Evolutionary conservation across 2,329 filamentous ascomycete species (phyloP), one percentile per base, ranked within the genome.

Genomic region (Neophaeococcomyces aloes): DNA sequence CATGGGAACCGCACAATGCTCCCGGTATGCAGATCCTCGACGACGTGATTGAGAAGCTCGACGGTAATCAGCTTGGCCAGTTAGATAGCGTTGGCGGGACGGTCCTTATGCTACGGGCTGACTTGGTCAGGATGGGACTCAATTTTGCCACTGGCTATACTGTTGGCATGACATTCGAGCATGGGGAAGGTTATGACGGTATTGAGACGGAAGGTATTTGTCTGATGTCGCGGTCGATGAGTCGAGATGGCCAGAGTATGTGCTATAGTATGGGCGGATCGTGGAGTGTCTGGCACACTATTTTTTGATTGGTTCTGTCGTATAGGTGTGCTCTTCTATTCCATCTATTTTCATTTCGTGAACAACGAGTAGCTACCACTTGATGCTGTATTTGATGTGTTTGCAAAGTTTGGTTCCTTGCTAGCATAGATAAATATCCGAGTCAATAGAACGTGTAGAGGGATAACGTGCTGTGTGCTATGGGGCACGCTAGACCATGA

Each of bases 171-270:
- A 39, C 23, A 4, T 39, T 15, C 17, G 37, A 39, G 37, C 37
- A 39, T n/a, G 37, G 37, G 3, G 37, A 39, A 25, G 37, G 37
- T 3, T 39, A 8, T 17, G 37, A 39, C 18, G 37, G 37, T 11
- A 39, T 39, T 31, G 37, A 39, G 37, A 39, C 37, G 7, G 37
- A 39, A 18, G 37, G 37, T 3, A 14, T 39, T 2, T 39, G 37
- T 31, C 17, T 39, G 37, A 18, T 39, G 35, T 23, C 18, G 7
- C 17, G 35, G 18, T 23, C 17, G 13, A 17, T 38, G 35, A 38
- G 35, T 17, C 21, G 35, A 13, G 35, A 38, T 38, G 18, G 18
- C 4, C 4, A 23, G 35, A 38, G 35, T 27, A 25, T 38, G 21
- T 38, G 35, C 14, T 38, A 38, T 17, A 25, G 18, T 8, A 14